A percentile compares a stretch with the other conserved stretches of the same genome.
Conservation (phyloP, 78 protist genomes). For the Speleostelium caveatum region DNA sequence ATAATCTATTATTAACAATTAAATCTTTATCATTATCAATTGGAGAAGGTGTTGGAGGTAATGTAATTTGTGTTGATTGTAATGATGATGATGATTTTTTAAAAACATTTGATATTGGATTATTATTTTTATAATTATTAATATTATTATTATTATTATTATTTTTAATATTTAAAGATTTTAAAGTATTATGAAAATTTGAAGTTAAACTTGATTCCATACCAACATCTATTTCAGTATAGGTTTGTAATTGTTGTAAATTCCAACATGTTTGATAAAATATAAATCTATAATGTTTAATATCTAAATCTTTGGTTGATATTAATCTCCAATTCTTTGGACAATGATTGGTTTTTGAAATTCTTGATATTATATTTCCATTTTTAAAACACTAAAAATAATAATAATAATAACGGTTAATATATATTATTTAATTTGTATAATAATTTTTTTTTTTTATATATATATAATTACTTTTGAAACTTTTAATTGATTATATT, state of each 20-base stretch:
- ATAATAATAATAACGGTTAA: too few species aligned
- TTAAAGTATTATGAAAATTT: not conserved
- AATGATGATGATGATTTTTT: too few species aligned
- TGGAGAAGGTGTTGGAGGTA: not conserved
- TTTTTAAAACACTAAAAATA: constrained; percentile 1
- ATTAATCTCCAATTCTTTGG: not conserved
- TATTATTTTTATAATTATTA: too few species aligned
- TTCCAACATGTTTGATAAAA: constrained; percentile 30
- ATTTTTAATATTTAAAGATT: not conserved
- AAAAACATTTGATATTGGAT: too few species aligned
- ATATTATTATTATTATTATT: too few species aligned
- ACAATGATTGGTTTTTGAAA: not conserved
- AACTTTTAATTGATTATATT: not conserved
- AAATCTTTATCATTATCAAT: not conserved
- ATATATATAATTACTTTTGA: too few species aligned
- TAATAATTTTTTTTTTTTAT: too few species aligned
- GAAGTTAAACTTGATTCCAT: not conserved
- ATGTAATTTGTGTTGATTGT: not conserved
- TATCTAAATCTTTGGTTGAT: not conserved
- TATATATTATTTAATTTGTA: too few species aligned
- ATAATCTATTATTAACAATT: not conserved
- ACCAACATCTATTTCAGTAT: constrained; percentile 6
- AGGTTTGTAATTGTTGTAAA: not conserved
- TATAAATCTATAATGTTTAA: not conserved
- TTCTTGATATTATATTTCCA: not conserved